Percentiles rank a stretch among this genome's conserved stretches.
Conservation (phyloP, 208 protist species). For the Crithidia expoeki region DNA sequence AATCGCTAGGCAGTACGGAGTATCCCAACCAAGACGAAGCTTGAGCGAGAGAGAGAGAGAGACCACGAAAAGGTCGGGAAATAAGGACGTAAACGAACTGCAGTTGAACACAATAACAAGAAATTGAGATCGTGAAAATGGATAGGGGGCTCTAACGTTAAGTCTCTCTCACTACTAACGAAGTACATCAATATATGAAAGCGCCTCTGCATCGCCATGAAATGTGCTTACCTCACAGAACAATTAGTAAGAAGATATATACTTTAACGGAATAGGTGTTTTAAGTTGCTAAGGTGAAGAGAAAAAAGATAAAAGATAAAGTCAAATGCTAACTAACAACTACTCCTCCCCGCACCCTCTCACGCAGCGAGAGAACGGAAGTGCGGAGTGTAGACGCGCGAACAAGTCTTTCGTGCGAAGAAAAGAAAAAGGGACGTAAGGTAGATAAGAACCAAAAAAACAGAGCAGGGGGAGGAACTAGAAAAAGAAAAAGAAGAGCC, state of each 20-base stretch:
- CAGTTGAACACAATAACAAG: not conserved
- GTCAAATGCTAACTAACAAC: slow-evolving; percentile 14
- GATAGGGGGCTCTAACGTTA: not conserved
- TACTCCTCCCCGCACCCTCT: not conserved
- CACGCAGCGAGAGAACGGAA: not conserved
- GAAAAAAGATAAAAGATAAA: slow-evolving; percentile 9
- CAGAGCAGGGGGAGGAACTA: slow-evolving; percentile 1
- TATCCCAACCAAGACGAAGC: not conserved
- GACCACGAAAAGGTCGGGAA: not conserved
- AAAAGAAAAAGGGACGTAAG: not conserved
- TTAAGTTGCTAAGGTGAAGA: slow-evolving; percentile 27
- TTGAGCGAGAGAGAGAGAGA: not conserved
- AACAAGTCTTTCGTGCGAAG: not conserved
- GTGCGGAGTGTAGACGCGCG: not conserved
- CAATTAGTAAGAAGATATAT: slow-evolving; percentile 6
- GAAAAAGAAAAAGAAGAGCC: too few relatives aligned
- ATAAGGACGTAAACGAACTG: not conserved
- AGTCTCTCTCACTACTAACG: slow-evolving; percentile 19
- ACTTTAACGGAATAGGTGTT: not conserved
- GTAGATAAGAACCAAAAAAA: slow-evolving; percentile 3
- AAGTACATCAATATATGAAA: not conserved
- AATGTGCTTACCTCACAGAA: slow-evolving; percentile 1
- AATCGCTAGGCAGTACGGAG: slow-evolving; percentile 1
- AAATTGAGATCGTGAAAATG: slow-evolving; percentile 6
- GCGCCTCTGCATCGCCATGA: not conserved